Evolutionary conservation across 495 filamentous ascomycete species (phyloP), one percentile per base, ranked within the genome.

Genomic region (Lineolata rhizophorae): DNA sequence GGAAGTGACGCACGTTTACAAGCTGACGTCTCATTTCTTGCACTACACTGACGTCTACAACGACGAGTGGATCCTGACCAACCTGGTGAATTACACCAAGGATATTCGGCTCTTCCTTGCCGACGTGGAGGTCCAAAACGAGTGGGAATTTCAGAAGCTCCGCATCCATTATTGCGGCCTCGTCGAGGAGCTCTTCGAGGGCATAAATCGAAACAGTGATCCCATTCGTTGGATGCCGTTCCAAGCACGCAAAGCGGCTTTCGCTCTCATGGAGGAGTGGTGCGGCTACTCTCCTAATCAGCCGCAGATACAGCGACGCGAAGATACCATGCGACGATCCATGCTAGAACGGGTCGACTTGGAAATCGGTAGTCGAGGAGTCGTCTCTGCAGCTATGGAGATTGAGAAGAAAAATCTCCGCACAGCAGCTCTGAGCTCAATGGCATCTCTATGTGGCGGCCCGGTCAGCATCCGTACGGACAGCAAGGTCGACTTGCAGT

Each of bases 231-330:
- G 83, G 80, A 84, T 97, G 60, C 78, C 90, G 0, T 97, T 97
- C 39, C 87, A 94, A 47, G 76, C 82, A 0, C 61, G 87, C 16
- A 84, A 92, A 45, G 93, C 87, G 6, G 70, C 83, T 4, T 97
- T 95, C 46, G 72, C 84, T 3, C 53, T 95, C 20, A 95, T 97
- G 83, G 85, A 95, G 48, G 85, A 95, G 35, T 97, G 87, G 87
- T 95, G 90, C 54, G 87, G 90, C 0, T 90, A 87, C 49, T 91
- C 87, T 0, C 81, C 87, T 4, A 92, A 94, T 48, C 83, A 84
- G 45, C 53, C 56, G 20, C 76, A 83, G 35, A 79, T 91, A 21
- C 67, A 70, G 11, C 69, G 77, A 35, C 62, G 82, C 34, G 87
- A 94, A 58, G 76, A 91, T 33, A 74, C 63, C 28, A 90, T 94